Percentiles rank a stretch among this genome's conserved stretches.
Conservation (phyloP, 805 yeast genomes). For the Clavispora santaluciae region DNA sequence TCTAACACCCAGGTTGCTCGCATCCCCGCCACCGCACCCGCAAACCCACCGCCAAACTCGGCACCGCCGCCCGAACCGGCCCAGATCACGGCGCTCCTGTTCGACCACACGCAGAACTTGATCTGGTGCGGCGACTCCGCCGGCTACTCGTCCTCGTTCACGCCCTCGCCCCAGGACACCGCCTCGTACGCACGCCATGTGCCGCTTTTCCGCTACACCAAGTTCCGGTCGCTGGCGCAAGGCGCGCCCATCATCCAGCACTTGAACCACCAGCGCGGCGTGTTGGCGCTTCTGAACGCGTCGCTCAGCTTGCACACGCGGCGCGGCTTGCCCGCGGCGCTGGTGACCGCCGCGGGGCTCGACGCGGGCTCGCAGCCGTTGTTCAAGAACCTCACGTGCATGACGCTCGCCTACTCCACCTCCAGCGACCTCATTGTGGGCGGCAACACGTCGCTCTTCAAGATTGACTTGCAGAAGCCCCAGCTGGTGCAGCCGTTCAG, state of each 20-base stretch:
- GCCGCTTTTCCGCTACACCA: slow-evolving; percentile 33
- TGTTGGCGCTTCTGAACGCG: slow-evolving; percentile 29
- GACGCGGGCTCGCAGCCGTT: slow-evolving; percentile 7
- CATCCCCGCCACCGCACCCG: slow-evolving; percentile 17
- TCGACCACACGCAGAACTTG: slow-evolving; percentile 71
- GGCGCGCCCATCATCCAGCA: slow-evolving; percentile 24
- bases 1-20: slow-evolving; percentile 28
- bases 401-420: slow-evolving; percentile 29
- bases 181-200: slow-evolving; percentile 11
- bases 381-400: slow-evolving; percentile 24
- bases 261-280: slow-evolving; percentile 28
- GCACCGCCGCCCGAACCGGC: slow-evolving; percentile 6
- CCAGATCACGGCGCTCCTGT: slow-evolving; percentile 31
- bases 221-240: slow-evolving; percentile 23
- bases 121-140: slow-evolving; percentile 79
- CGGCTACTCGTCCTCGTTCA: slow-evolving; percentile 41
- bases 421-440: slow-evolving; percentile 29
- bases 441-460: slow-evolving; percentile 21
- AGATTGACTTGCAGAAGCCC: slow-evolving; percentile 33
- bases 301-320: slow-evolving; percentile 32
- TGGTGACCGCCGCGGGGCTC: slow-evolving; percentile 9
- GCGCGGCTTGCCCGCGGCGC: slow-evolving; percentile 25
- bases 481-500: slow-evolving; percentile 19
- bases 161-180: slow-evolving; percentile 18
- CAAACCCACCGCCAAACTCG: background rate